Evolutionary conservation across 768 basidiomycete species (phyloP).

Genomic region (Mycena metata): DNA sequence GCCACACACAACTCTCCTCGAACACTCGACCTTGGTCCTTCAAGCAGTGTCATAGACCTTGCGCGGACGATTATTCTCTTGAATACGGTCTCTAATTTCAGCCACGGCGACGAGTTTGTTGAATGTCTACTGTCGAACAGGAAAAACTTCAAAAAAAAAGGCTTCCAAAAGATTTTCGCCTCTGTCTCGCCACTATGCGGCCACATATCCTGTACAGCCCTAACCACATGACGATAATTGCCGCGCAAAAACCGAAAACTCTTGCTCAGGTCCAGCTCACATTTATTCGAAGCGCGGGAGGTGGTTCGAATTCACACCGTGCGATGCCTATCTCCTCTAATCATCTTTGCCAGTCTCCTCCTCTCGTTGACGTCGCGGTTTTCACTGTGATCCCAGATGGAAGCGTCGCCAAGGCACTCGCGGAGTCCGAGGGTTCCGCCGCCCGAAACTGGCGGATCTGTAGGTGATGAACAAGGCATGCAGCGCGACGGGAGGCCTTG

Average conservation of each 20-base stretch:
- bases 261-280: neutral
- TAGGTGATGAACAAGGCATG: slow-evolving; percentile 11
- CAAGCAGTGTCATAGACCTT: no score
- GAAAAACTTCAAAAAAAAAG: no score
- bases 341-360: neutral
- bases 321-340: slow-evolving; percentile 4
- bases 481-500: slow-evolving; percentile 7
- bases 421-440: slow-evolving; percentile 8
- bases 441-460: neutral
- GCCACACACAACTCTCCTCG: no score
- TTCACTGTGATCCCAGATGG: slow-evolving; percentile 26
- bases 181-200: no score
- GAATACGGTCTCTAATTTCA: no score
- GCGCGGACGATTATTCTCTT: no score
- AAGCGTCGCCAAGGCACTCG: slow-evolving; percentile 22
- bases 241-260: neutral
- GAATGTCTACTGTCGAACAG: no score
- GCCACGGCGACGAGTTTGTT: no score
- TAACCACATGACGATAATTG: no score
- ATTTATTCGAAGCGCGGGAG: neutral
- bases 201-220: no score
- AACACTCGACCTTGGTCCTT: no score
- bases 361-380: slow-evolving; percentile 26
- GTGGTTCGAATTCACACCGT: neutral
- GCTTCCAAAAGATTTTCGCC: no score